Conservation (phyloP, 192 early-diverging fungal genomes). For the Backusella liffmaniae region DNA sequence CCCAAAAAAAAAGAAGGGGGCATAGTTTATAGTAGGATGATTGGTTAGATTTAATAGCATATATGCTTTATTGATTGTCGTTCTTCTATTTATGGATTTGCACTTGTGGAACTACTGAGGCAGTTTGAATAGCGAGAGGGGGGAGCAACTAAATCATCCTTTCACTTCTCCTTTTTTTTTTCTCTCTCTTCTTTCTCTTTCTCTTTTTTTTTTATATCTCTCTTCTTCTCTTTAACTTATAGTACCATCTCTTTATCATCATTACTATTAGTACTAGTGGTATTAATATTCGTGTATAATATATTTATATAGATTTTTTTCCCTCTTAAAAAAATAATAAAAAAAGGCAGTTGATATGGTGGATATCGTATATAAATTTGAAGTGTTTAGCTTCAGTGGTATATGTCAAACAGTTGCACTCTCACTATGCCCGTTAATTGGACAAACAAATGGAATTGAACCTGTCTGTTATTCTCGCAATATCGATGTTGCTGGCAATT, state of each 20-base stretch:
- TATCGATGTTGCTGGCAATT: conserved; percentile 77
- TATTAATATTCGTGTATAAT: background rate
- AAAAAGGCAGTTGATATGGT: conserved; percentile 16
- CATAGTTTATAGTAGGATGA: background rate
- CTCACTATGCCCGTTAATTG: conserved; percentile 90
- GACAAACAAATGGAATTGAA: conserved; percentile 67
- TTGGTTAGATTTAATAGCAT: background rate
- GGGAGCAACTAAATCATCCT: background rate
- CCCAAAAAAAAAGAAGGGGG: background rate
- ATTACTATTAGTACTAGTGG: too few relatives aligned
- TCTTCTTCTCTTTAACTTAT: too few relatives aligned
- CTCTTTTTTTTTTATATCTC: background rate
- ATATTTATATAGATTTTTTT: background rate
- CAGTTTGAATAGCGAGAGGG: background rate
- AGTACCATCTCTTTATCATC: background rate
- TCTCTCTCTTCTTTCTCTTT: background rate
- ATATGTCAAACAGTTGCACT: conserved; percentile 85
- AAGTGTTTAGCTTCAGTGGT: conserved; percentile 86
- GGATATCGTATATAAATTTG: conserved; percentile 35
- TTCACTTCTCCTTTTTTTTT: background rate
- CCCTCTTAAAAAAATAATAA: background rate
- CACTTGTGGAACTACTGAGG: background rate
- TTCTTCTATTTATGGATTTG: background rate
- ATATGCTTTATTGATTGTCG: background rate
- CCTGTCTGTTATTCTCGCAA: conserved; percentile 95